Evolutionary conservation across 352 stramenopile species (phyloP), one percentile per base, ranked within the genome.

Genomic region (Pelagophyceae sp.): DNA sequence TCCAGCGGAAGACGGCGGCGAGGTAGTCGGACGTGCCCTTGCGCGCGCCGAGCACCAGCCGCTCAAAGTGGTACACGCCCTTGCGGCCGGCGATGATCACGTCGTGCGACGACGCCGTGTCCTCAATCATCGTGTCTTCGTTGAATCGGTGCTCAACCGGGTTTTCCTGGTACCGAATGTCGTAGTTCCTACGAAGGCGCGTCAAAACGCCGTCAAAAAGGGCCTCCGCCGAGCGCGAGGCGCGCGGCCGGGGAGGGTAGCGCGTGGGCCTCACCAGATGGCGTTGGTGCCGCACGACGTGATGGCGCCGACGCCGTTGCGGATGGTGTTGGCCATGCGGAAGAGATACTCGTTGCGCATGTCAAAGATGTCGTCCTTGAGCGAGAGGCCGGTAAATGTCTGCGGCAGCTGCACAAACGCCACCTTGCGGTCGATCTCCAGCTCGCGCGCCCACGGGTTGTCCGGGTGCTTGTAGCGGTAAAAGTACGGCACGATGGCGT

Each of bases 81-180:
- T 72, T 72, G 6, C 64, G 64, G 64, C 64, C 64, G 6, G 17
- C 64, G 64, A 72, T 50, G 64, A 72, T 72, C 19, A 50, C 64
- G 32, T 72, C 64, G 64, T 72, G 64, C 6, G 64, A 72, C 29
- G 31, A 51, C 19, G 64, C 64, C 64, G 64, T 72, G 32, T 72
- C 64, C 64, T 72, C 64, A 32, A 72, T 72, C 64, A 72, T 72
- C 64, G 64, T 72, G 31, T 72, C 64, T 50, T 72, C 64, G 64
- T 72, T 72, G 35, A 72, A 72, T 11, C 35, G 15, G 64, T 72
- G 64, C 64, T 38, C 64, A 15, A 72, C 11, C n/a, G 64, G 19
- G 32, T 38, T 72, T n/a, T 38, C 35, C 20, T 38, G 32, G 35
- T 72, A 38, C 29, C 31, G 35, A 15, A 72, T 27, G 31, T 38